A percentile compares a stretch with the other conserved stretches of the same genome.
Conservation (phyloP, 202 grass and related monocot species). For the Zoysia matrella region DNA sequence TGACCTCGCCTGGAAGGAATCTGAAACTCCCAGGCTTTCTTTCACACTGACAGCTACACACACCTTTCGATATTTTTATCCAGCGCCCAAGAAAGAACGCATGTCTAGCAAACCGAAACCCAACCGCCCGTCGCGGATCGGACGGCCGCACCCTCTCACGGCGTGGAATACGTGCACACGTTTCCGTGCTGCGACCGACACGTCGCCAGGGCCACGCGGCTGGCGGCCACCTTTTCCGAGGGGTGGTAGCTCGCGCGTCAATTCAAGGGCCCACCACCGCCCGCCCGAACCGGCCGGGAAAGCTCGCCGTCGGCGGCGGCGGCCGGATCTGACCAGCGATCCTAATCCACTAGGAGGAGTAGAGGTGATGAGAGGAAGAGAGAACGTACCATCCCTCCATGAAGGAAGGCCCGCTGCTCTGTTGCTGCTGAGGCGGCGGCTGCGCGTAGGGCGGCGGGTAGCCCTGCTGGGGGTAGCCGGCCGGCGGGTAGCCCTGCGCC, state of each 20-base stretch:
- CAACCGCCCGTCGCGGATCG: slow-evolving; percentile 12
- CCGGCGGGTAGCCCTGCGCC: slow-evolving; percentile 56
- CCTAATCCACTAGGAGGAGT: too few species aligned
- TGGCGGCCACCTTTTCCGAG: too few species aligned
- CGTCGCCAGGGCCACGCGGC: background rate
- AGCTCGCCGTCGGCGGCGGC: too few species aligned
- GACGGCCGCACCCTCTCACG: background rate
- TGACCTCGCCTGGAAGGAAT: slow-evolving; percentile 24
- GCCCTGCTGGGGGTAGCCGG: slow-evolving; percentile 46
- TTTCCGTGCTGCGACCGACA: slow-evolving; percentile 37
- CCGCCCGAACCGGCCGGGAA: too few species aligned
- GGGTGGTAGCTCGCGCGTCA: too few species aligned
- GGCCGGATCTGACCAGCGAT: too few species aligned
- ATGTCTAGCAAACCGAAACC: background rate
- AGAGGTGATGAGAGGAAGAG: background rate
- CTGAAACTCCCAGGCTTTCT: background rate
- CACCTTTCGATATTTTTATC: background rate
- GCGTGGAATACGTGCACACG: background rate
- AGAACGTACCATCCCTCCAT: slow-evolving; percentile 74
- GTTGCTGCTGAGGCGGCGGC: too few species aligned
- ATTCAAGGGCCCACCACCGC: too few species aligned
- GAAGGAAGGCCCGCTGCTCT: too few species aligned
- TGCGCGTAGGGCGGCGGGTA: too few species aligned
- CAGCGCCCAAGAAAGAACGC: background rate
- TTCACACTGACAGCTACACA: background rate